phyloP scores from a whole-genome alignment of 1,139 yeast species.

The Torulaspora globosa region DNA sequence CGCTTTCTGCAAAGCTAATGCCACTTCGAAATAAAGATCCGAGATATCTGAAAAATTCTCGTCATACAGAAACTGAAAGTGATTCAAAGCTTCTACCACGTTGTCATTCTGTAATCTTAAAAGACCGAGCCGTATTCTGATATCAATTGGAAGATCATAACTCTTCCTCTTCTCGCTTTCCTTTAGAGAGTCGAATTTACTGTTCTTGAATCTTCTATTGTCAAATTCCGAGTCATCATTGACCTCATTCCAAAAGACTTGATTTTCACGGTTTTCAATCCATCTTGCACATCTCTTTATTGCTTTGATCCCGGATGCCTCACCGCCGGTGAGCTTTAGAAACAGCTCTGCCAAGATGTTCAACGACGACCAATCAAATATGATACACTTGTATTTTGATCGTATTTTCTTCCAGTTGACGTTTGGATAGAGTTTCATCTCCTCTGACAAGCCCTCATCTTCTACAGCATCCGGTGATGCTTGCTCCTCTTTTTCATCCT shows the following conservation, averaged over 20 bases:
- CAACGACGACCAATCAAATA: constrained; percentile 82
- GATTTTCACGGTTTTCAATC: constrained; percentile 68
- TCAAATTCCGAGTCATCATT: constrained; percentile 80
- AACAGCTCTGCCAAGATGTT: constrained; percentile 80
- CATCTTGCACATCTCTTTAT: constrained; percentile 75
- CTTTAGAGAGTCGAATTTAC: constrained; percentile 41
- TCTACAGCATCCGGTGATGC: constrained; percentile 17
- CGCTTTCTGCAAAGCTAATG: constrained; percentile 62
- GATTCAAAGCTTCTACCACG: constrained; percentile 65
- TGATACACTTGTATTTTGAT: constrained; percentile 39
- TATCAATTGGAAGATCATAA: constrained; percentile 72
- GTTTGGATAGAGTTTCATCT: constrained; percentile 28
- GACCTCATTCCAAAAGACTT: constrained; percentile 78
- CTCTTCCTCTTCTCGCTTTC: constrained; percentile 42
- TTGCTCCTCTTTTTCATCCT: constrained; percentile 13
- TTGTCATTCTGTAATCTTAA: constrained; percentile 64
- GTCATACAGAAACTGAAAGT: constrained; percentile 56
- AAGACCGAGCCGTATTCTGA: constrained; percentile 73
- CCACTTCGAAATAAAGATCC: constrained; percentile 76
- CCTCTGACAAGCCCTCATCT: constrained; percentile 20
- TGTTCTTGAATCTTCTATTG: constrained; percentile 52
- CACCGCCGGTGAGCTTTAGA: constrained; percentile 50
- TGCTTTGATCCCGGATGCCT: constrained; percentile 57
- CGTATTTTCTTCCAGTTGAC: constrained; percentile 30
- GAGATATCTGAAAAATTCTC: constrained; percentile 58